Conservation (phyloP, 768 basidiomycete genomes). For the Infundibulicybe gibba region DNA sequence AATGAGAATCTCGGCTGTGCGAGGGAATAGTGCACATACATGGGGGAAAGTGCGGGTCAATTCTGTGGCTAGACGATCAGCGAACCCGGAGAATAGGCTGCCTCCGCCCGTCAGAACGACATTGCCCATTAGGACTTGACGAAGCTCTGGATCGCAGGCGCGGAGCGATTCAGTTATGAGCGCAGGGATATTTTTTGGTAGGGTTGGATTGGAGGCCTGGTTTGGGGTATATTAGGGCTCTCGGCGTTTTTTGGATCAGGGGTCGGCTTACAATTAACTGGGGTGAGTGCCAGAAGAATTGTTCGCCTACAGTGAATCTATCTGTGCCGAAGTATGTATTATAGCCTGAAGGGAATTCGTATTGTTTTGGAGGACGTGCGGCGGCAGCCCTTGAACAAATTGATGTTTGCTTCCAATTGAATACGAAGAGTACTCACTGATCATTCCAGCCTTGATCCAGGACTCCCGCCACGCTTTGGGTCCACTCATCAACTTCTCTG, state of each 20-base stretch:
- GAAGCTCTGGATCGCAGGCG: conserved; percentile 88
- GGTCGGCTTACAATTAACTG: conserved; percentile 42
- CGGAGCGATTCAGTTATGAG: conserved; percentile 77
- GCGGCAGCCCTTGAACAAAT: conserved; percentile 47
- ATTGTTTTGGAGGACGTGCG: conserved; percentile 57
- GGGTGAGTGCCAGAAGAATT: conserved; percentile 76
- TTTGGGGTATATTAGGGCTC: conserved; percentile 1
- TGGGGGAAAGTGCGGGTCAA: conserved; percentile 72
- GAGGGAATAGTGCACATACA: conserved; percentile 39
- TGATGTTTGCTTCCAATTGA: background rate
- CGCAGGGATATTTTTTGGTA: conserved; percentile 73
- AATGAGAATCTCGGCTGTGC: background rate
- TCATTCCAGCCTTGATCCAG: conserved; percentile 87
- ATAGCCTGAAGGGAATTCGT: conserved; percentile 96
- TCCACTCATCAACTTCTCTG: conserved; percentile 91
- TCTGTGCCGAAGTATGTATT: conserved; percentile 80
- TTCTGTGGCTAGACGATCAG: conserved; percentile 79
- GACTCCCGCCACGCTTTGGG: conserved; percentile 85
- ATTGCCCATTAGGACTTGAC: conserved; percentile 86
- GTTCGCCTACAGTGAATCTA: conserved; percentile 82
- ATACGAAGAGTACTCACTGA: conserved; percentile 45
- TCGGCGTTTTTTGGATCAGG: conserved; percentile 2
- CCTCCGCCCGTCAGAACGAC: conserved; percentile 97
- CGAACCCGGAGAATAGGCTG: conserved; percentile 80
- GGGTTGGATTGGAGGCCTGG: conserved; percentile 53